Evolutionary conservation across 2,329 filamentous ascomycete genomes (phyloP).

Genomic region (Bimuria novae-zelandiae): DNA sequence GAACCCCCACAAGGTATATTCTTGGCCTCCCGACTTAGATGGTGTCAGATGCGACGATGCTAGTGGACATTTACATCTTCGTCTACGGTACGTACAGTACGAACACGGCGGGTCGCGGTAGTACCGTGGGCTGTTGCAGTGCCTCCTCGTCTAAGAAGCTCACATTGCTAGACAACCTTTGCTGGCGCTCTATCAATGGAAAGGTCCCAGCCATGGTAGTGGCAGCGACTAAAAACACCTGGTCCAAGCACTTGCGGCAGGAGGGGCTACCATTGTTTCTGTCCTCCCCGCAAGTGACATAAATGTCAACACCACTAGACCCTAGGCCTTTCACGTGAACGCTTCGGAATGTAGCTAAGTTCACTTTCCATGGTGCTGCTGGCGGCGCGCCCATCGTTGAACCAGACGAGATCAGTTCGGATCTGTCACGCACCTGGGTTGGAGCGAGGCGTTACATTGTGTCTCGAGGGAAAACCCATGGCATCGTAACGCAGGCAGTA

Average conservation of each 20-base stretch:
- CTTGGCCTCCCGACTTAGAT: slow-evolving; percentile 3
- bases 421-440: slow-evolving; percentile 12
- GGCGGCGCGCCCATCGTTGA: slow-evolving; percentile 4
- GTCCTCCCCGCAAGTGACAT: slow-evolving; percentile 23
- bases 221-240: slow-evolving; percentile 14
- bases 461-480: slow-evolving; percentile 21
- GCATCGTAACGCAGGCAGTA: slow-evolving; percentile 34
- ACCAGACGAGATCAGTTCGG: slow-evolving; percentile 11
- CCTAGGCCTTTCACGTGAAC: slow-evolving; percentile 12
- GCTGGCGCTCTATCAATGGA: neutral
- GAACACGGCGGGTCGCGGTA: neutral
- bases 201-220: slow-evolving; percentile 8
- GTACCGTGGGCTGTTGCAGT: neutral
- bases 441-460: slow-evolving; percentile 31
- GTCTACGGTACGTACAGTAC: too few relatives aligned
- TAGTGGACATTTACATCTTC: neutral
- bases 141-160: slow-evolving; percentile 5
- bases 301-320: slow-evolving; percentile 2
- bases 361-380: slow-evolving; percentile 7
- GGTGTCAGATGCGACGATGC: slow-evolving; percentile 9
- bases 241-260: slow-evolving; percentile 14
- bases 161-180: neutral
- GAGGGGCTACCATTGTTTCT: slow-evolving; percentile 5
- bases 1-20: slow-evolving; percentile 6
- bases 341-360: neutral